Percentiles rank a stretch among this genome's conserved stretches.
Conservation (phyloP, 306 rosid genomes). For the Gastrolobium villosum region DNA sequence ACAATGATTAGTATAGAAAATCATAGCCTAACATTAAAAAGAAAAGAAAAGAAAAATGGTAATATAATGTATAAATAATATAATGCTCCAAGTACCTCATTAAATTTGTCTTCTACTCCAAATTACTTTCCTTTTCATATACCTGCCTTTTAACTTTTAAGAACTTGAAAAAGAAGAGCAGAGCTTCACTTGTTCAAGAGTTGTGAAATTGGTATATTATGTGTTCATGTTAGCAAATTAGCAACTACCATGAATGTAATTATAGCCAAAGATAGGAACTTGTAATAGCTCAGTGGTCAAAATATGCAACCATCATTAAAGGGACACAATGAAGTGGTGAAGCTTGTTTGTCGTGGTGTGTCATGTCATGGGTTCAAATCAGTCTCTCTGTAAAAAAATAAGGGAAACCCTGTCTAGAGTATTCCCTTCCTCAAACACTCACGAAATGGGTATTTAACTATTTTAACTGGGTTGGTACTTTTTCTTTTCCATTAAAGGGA, state of each 20-base stretch:
- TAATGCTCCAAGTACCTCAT: conserved; percentile 6
- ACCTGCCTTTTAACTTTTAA: conserved; percentile 38
- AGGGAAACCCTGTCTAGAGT: no score
- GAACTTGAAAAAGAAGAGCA: conserved; percentile 20
- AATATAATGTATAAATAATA: neutral
- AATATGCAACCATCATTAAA: neutral
- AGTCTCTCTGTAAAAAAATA: no score
- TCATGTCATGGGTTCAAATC: no score
- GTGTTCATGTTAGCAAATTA: conserved; percentile 15
- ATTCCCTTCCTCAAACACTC: no score
- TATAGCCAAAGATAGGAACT: conserved; percentile 28
- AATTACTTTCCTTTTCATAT: neutral
- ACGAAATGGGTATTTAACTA: no score
- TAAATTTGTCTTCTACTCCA: conserved; percentile 40
- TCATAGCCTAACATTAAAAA: neutral
- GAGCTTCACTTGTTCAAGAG: conserved; percentile 10
- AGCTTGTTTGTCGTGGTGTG: no score
- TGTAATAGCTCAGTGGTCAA: neutral
- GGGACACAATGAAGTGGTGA: no score
- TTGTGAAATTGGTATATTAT: conserved; percentile 25
- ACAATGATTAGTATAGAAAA: neutral
- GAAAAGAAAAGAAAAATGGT: neutral
- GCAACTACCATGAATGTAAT: conserved; percentile 32
- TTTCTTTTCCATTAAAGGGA: neutral
- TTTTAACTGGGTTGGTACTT: no score